Evolutionary conservation across 2,329 filamentous ascomycete species (phyloP), one percentile per base, ranked within the genome.

Genomic region (Chaetomiaceae sp.): DNA sequence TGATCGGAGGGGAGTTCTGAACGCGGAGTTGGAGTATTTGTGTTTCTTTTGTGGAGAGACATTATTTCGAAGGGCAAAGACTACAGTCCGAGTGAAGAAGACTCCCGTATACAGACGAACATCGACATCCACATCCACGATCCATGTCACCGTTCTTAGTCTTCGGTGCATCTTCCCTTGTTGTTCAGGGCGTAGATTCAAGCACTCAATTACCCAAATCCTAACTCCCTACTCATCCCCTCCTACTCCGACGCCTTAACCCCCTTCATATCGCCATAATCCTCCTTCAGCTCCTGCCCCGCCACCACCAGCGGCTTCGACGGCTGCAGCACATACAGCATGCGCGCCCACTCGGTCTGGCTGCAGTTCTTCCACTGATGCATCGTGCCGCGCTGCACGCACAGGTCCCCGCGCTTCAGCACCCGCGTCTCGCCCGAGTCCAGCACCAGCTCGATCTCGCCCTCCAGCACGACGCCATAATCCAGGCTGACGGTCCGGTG

Each of bases 391-490:
- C 73, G 58, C 59, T 76, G 72, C n/a, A 76, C 66, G 12, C 66
- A 64, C 24, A 73, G 60, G 55, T 76, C 73, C 1, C 74, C 74
- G 15, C 65, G 59, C 47, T 63, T 60, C 61, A 77, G 57, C 6
- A 63, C 30, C 30, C 64, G 60, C 45, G 51, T 64, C 49, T 72
- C 71, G 11, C 71, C 72, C 15, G 64, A 65, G 51, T 76, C 74
- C 15, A 76, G 57, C 17, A 68, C 51, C 58, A 74, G 63, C 54
- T 75, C 72, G 37, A 76, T 57, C 54, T 68, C 62, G 1, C 74
- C 74, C 51, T 74, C 71, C 4, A 76, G 53, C 12, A 76, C 68
- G 19, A 75, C 64, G 1, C 72, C 73, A 50, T 71, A 51, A 18
- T 56, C 54, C 2, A 56, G 51, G 4, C 51, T 56, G 30, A 51